Evolutionary conservation across 2,329 filamentous ascomycete genomes (phyloP).

Genomic region (Colletotrichum tamarilloi): DNA sequence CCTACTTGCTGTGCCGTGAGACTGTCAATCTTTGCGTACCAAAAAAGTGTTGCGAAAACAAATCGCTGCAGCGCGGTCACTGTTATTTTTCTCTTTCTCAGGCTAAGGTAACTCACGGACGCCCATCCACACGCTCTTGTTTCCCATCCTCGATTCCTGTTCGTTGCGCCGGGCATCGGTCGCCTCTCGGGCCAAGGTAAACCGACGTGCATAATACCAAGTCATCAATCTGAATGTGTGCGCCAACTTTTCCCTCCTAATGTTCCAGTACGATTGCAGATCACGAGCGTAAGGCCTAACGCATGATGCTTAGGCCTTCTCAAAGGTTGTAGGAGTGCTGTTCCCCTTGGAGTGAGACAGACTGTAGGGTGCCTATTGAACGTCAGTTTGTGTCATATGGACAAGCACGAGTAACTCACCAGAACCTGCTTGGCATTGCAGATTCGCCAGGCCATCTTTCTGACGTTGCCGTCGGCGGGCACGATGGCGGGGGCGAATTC

Average conservation of each 20-base stretch:
- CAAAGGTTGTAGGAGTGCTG: conserved; percentile 57
- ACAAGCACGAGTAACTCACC: conserved; percentile 65
- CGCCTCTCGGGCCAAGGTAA: conserved; percentile 18
- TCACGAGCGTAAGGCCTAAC: background rate
- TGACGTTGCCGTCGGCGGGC: conserved; percentile 88
- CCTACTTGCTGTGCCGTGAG: conserved; percentile 15
- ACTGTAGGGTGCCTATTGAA: conserved; percentile 73
- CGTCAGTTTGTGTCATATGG: conserved; percentile 23
- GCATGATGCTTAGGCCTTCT: conserved; percentile 15
- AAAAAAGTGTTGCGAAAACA: background rate
- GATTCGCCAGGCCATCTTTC: conserved; percentile 92
- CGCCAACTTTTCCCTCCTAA: background rate
- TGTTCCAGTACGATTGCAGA: background rate
- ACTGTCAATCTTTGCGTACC: conserved; percentile 24
- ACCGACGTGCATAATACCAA: conserved; percentile 1
- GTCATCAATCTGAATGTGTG: background rate
- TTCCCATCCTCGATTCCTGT: background rate
- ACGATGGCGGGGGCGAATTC: conserved; percentile 96
- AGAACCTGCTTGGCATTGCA: conserved; percentile 96
- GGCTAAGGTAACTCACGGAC: conserved; percentile 31
- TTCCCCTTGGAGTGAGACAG: conserved; percentile 74
- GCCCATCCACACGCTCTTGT: background rate
- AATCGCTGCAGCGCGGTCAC: conserved; percentile 17
- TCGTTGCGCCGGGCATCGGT: conserved; percentile 2
- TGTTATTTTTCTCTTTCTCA: conserved; percentile 31